Conservation (phyloP, 345 rosid genomes). For the Mercurialis annua region DNA sequence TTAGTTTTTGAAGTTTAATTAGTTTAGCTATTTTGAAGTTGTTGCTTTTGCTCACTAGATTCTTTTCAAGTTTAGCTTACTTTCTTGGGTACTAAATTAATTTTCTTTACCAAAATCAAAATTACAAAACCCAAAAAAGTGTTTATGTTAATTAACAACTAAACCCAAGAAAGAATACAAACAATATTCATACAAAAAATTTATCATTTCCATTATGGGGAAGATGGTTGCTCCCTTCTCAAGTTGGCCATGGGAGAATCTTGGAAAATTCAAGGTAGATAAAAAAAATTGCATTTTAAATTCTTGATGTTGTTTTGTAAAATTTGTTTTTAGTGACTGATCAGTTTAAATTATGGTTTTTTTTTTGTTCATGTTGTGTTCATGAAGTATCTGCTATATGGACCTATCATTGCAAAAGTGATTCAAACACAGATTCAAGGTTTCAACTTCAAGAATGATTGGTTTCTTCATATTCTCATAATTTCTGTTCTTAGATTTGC, state of each 20-base stretch:
- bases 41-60: not conserved
- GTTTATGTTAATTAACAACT: not conserved
- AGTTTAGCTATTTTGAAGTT: too few species aligned
- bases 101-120: not conserved
- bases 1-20: too few species aligned
- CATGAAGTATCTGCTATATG: slow-evolving; percentile 69
- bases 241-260: slow-evolving; percentile 88
- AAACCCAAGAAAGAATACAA: not conserved
- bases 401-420: slow-evolving; percentile 62
- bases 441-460: slow-evolving; percentile 38
- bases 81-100: not conserved
- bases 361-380: not conserved
- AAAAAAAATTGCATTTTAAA: not conserved
- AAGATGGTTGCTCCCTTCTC: slow-evolving; percentile 55
- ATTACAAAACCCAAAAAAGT: not conserved
- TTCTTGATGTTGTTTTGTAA: not conserved
- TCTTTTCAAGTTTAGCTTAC: not conserved
- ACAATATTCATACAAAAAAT: not conserved
- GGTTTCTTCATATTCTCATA: slow-evolving; percentile 65
- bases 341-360: not conserved
- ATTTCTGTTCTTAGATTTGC: slow-evolving; percentile 41
- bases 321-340: not conserved
- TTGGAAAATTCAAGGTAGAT: slow-evolving; percentile 73
- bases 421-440: slow-evolving; percentile 43
- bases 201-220: not conserved